Evolutionary conservation across 2,329 filamentous ascomycete genomes (phyloP).

Genomic region (Aspergillus caelatus): DNA sequence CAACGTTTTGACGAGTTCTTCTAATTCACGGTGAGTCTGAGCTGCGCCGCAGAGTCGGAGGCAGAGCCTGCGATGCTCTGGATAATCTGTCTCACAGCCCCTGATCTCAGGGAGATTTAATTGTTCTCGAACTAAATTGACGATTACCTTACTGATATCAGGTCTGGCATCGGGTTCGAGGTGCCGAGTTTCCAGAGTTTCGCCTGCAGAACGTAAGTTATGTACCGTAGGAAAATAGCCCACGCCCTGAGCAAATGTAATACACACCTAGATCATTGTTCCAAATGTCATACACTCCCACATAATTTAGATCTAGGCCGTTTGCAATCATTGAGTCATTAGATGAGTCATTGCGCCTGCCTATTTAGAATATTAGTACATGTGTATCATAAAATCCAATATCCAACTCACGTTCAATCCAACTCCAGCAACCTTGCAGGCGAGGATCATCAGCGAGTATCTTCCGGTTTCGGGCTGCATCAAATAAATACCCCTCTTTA

Average conservation of each 20-base stretch:
- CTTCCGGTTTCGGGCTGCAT: slow-evolving; percentile 57
- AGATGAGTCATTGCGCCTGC: slow-evolving; percentile 42
- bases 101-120: slow-evolving; percentile 57
- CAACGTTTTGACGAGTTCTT: slow-evolving; percentile 54
- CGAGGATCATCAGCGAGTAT: slow-evolving; percentile 60
- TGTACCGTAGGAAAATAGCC: not conserved
- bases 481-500: slow-evolving; percentile 57
- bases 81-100: slow-evolving; percentile 54
- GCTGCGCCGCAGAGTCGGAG: slow-evolving; percentile 63
- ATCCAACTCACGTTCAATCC: slow-evolving; percentile 52
- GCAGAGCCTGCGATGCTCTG: slow-evolving; percentile 62
- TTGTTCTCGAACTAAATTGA: slow-evolving; percentile 51
- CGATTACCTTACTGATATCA: slow-evolving; percentile 46
- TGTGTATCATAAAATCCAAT: not conserved
- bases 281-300: slow-evolving; percentile 63
- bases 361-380: slow-evolving; percentile 28
- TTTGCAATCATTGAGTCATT: slow-evolving; percentile 59
- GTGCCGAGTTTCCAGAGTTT: slow-evolving; percentile 35
- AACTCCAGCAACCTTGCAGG: slow-evolving; percentile 62
- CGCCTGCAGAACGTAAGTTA: slow-evolving; percentile 26
- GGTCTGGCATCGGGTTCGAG: slow-evolving; percentile 29
- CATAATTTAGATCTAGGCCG: slow-evolving; percentile 61
- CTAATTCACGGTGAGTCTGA: slow-evolving; percentile 54
- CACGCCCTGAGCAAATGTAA: not conserved
- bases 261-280: slow-evolving; percentile 55